phyloP scores from a whole-genome alignment of 805 yeast species.

The Sugiyamaella chiloensis region DNA sequence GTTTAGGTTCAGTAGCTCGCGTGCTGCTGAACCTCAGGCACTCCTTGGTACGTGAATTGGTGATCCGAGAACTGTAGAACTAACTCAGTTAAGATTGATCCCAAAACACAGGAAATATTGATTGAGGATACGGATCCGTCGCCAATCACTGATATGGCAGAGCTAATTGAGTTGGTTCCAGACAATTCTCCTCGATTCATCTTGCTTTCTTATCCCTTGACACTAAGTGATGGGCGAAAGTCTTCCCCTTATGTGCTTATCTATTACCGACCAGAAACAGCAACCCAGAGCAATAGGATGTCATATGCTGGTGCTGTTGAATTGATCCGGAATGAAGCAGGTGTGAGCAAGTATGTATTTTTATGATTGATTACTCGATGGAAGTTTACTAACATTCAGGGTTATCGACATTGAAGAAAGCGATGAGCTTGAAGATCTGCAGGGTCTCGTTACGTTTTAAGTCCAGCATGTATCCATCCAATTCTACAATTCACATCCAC shows the following conservation, averaged over 20 bases:
- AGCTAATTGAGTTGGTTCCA: constrained; percentile 71
- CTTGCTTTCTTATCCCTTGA: constrained; percentile 72
- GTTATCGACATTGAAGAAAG: constrained; percentile 62
- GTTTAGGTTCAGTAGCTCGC: constrained; percentile 69
- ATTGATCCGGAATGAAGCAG: constrained; percentile 70
- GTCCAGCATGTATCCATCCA: too few relatives aligned
- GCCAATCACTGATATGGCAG: constrained; percentile 46
- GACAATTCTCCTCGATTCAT: constrained; percentile 77
- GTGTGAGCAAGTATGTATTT: constrained; percentile 53
- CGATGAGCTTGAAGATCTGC: constrained; percentile 65
- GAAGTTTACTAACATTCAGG: constrained; percentile 30
- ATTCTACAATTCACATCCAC: too few relatives aligned
- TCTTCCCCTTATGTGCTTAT: constrained; percentile 71
- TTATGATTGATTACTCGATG: too few relatives aligned
- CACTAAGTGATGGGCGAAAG: constrained; percentile 65
- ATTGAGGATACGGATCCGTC: constrained; percentile 19
- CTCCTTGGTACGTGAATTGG: constrained; percentile 42
- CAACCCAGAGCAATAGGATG: constrained; percentile 82
- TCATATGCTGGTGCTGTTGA: constrained; percentile 89
- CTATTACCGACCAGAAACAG: constrained; percentile 86
- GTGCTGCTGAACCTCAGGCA: constrained; percentile 60
- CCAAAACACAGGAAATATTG: constrained; percentile 13
- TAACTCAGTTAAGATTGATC: constrained; percentile 14
- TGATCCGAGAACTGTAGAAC: too few relatives aligned
- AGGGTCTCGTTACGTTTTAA: constrained; percentile 32